Evolutionary conservation across 306 rosid species (phyloP).

Genomic region (Medicago arabica): DNA sequence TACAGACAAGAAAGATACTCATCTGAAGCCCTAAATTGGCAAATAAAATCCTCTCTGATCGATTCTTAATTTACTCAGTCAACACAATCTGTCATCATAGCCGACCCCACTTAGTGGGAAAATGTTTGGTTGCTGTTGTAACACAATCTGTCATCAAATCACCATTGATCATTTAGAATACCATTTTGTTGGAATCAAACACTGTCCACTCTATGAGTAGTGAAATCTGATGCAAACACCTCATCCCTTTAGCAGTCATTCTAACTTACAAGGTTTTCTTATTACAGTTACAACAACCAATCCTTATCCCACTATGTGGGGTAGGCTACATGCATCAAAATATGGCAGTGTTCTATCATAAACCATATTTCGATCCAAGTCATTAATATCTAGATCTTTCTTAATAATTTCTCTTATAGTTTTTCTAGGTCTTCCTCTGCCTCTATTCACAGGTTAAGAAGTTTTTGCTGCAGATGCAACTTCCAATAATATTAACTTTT

Average conservation of each 20-base stretch:
- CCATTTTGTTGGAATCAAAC: not conserved
- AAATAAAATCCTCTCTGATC: not conserved
- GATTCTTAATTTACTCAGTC: not conserved
- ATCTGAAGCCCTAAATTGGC: constrained; percentile 15
- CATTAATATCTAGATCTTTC: no score
- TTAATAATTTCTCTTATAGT: no score
- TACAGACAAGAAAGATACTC: constrained; percentile 1
- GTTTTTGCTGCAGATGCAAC: constrained; percentile 18
- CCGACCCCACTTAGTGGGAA: no score
- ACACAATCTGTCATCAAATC: not conserved
- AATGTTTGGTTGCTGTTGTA: no score
- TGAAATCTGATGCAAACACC: constrained; percentile 8
- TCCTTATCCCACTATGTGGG: no score
- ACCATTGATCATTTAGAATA: not conserved
- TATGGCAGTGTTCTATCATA: no score
- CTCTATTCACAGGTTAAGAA: no score
- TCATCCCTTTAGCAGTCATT: constrained; percentile 2
- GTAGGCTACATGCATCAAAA: no score
- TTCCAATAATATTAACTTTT: not conserved
- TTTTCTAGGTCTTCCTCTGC: no score
- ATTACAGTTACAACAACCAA: not conserved
- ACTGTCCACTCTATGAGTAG: constrained; percentile 11
- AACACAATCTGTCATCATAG: no score
- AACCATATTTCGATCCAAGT: no score
- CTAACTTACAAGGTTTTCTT: constrained; percentile 31